phyloP scores from a whole-genome alignment of 1,139 yeast species.

The Kluyveromyces sp. region DNA sequence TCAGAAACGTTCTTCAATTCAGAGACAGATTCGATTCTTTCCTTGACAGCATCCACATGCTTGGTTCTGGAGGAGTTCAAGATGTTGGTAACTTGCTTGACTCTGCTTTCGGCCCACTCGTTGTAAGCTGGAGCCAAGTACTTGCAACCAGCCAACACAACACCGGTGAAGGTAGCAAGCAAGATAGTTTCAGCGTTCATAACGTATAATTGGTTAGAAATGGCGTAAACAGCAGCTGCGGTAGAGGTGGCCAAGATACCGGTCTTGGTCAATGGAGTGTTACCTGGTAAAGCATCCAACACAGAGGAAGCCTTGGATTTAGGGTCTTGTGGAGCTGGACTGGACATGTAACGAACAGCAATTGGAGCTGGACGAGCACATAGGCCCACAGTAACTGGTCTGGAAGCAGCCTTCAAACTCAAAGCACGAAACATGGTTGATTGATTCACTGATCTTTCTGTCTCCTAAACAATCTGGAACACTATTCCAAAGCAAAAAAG shows the following conservation, averaged over 20 bases:
- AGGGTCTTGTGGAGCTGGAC: constrained; percentile 64
- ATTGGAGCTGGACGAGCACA: constrained; percentile 29
- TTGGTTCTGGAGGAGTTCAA: constrained; percentile 83
- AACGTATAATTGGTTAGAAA: constrained; percentile 86
- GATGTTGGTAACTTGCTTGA: constrained; percentile 71
- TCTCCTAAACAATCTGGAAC: no score
- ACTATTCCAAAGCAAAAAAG: no score
- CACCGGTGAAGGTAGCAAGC: constrained; percentile 70
- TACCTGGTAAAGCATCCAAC: constrained; percentile 91
- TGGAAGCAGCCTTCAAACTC: constrained; percentile 22
- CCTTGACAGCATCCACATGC: constrained; percentile 88
- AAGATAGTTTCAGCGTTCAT: constrained; percentile 91
- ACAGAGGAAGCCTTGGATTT: constrained; percentile 85
- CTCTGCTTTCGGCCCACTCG: constrained; percentile 90
- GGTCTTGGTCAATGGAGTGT: constrained; percentile 79
- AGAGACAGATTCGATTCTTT: constrained; percentile 80
- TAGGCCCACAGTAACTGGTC: constrained; percentile 18
- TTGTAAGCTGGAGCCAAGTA: constrained; percentile 90
- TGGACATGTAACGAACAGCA: constrained; percentile 59
- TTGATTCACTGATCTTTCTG: background rate
- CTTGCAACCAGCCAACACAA: constrained; percentile 71
- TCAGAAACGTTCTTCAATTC: constrained; percentile 87
- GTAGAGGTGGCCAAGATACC: constrained; percentile 92
- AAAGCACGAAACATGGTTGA: constrained; percentile 25
- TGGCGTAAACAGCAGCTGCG: constrained; percentile 90